Evolutionary conservation across 371 early-diverging fungal genomes (phyloP).

Genomic region (Ordospora colligata): DNA sequence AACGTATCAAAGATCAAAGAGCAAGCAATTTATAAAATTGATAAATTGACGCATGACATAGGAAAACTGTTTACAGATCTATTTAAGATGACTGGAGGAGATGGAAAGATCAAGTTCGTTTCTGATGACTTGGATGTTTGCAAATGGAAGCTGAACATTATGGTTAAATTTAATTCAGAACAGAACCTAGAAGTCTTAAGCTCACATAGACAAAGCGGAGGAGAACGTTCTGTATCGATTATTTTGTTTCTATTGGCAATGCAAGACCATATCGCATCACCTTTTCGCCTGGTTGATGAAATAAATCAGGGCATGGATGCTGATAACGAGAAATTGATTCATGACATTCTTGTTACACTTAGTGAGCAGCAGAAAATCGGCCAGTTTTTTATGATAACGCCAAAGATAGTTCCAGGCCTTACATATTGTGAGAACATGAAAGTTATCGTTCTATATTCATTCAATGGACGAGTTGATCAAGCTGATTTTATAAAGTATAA

Average conservation of each 20-base stretch:
- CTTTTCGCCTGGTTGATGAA: conserved; percentile 97
- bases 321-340: conserved; percentile 84
- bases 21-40: neutral
- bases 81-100: conserved; percentile 37
- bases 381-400: conserved; percentile 89
- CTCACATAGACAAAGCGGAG: conserved; percentile 88
- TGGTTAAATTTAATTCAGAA: conserved; percentile 65
- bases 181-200: conserved; percentile 76
- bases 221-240: conserved; percentile 67
- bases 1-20: neutral
- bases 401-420: conserved; percentile 88
- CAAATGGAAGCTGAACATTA: conserved; percentile 85
- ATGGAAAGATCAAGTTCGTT: conserved; percentile 46
- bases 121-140: conserved; percentile 69
- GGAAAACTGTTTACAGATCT: conserved; percentile 34
- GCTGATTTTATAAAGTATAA: neutral
- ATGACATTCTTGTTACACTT: conserved; percentile 65
- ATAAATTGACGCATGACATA: neutral
- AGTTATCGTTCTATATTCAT: conserved; percentile 70
- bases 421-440: conserved; percentile 79
- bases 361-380: neutral
- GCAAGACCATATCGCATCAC: conserved; percentile 72
- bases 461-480: neutral
- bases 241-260: conserved; percentile 89
- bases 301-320: conserved; percentile 99